Evolutionary conservation across 176 grass and related monocot species (phyloP).

Genomic region (Eragrostis curvula): DNA sequence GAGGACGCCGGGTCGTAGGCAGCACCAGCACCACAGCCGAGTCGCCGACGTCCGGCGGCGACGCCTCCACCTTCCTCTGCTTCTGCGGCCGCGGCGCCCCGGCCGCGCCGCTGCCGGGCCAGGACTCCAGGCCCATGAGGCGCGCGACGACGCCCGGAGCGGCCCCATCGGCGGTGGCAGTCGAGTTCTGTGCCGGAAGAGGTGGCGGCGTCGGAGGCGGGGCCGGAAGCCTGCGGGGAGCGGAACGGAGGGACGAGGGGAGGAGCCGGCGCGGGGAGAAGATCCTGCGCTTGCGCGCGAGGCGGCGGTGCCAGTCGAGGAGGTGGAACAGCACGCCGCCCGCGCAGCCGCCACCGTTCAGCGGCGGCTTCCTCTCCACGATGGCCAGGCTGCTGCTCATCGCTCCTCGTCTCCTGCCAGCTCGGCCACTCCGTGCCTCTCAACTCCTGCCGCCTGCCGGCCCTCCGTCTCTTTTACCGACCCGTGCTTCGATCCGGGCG

Average conservation of each 20-base stretch:
- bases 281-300: conserved; percentile 62
- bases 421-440: neutral
- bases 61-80: conserved; percentile 68
- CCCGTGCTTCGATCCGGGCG: conserved; percentile 46
- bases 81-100: conserved; percentile 60
- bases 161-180: neutral
- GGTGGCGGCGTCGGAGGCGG: neutral
- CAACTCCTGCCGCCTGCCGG: neutral
- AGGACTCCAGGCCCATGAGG: conserved; percentile 92
- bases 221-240: conserved; percentile 34
- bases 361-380: conserved; percentile 68
- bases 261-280: conserved; percentile 47
- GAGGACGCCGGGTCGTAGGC: conserved; percentile 18
- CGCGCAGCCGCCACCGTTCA: conserved; percentile 52
- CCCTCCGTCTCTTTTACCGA: conserved; percentile 36
- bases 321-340: conserved; percentile 87
- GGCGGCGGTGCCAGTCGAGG: conserved; percentile 84
- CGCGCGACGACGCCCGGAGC: conserved; percentile 77
- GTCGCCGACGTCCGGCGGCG: neutral
- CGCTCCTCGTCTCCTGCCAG: neutral
- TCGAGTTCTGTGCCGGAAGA: neutral
- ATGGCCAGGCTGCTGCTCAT: conserved; percentile 86
- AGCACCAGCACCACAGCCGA: conserved; percentile 42
- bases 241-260: conserved; percentile 30
- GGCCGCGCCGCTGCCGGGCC: conserved; percentile 38